Conservation (phyloP, 2,329 filamentous ascomycete species). For the Colletotrichum acutatum region DNA sequence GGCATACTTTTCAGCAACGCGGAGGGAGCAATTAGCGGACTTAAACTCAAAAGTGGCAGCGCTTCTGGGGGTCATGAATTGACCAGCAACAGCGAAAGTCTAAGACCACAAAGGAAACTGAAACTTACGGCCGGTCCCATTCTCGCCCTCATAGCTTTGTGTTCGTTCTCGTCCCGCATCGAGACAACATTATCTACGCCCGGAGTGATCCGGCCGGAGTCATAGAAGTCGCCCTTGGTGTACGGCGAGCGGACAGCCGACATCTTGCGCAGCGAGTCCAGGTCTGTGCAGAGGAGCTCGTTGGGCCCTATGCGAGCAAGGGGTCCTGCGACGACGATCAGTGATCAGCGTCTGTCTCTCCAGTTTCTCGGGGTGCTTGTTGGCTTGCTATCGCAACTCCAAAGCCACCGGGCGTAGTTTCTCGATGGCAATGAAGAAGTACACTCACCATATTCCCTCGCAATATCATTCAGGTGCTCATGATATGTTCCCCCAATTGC, state of each 20-base stretch:
- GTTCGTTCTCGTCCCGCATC: constrained; percentile 46
- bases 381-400: not conserved
- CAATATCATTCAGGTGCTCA: constrained; percentile 41
- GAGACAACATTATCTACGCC: constrained; percentile 50
- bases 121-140: constrained; percentile 55
- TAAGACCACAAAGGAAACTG: not conserved
- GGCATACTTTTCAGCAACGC: constrained; percentile 54
- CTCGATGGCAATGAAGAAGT: not conserved
- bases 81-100: not conserved
- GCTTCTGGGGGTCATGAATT: not conserved
- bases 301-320: constrained; percentile 56
- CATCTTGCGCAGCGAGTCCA: constrained; percentile 44
- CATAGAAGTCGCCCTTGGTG: constrained; percentile 50
- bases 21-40: not conserved
- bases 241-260: constrained; percentile 50
- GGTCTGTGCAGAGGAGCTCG: constrained; percentile 52
- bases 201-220: constrained; percentile 49
- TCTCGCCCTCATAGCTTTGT: constrained; percentile 52
- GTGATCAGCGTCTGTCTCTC: constrained; percentile 30
- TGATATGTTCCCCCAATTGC: constrained; percentile 40
- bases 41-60: not conserved
- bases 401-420: no score
- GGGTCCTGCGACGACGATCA: constrained; percentile 39
- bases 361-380: constrained; percentile 10
- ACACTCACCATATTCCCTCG: constrained; percentile 34